Conservation (phyloP, 768 basidiomycete genomes). For the Mycena leptocephala region DNA sequence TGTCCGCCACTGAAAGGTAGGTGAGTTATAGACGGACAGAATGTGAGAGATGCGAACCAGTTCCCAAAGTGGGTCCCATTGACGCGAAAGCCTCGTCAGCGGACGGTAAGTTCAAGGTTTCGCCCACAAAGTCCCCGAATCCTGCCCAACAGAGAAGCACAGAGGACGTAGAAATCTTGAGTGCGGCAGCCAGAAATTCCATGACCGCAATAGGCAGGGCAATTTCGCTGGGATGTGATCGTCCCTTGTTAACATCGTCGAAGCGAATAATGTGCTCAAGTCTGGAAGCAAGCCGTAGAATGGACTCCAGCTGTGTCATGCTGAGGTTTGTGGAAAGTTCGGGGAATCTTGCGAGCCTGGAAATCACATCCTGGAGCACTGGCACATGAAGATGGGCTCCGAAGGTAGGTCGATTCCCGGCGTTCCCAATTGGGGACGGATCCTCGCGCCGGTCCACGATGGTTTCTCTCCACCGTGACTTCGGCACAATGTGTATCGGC, state of each 20-base stretch:
- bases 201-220: neutral
- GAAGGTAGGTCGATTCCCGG: too few relatives aligned
- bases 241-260: neutral
- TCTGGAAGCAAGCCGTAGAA: neutral
- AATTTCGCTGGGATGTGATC: neutral
- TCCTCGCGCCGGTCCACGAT: too few relatives aligned
- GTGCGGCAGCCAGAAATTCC: neutral
- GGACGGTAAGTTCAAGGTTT: neutral
- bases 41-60: neutral
- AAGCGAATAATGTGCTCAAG: neutral
- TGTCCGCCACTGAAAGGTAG: neutral
- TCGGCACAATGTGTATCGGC: too few relatives aligned
- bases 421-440: too few relatives aligned
- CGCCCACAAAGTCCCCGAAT: neutral
- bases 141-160: constrained; percentile 5
- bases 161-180: neutral
- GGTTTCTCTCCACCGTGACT: too few relatives aligned
- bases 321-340: neutral
- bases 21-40: neutral
- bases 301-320: neutral
- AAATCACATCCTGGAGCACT: neutral
- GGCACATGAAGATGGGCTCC: too few relatives aligned
- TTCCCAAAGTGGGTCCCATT: neutral
- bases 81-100: neutral
- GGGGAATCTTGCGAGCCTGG: neutral